A percentile compares a stretch with the other conserved stretches of the same genome.
These are phyloP conservation scores for Yamadazyma taylorii DNA, from an alignment of 1,139 yeast species.

Conservation along the genomic window DNA sequence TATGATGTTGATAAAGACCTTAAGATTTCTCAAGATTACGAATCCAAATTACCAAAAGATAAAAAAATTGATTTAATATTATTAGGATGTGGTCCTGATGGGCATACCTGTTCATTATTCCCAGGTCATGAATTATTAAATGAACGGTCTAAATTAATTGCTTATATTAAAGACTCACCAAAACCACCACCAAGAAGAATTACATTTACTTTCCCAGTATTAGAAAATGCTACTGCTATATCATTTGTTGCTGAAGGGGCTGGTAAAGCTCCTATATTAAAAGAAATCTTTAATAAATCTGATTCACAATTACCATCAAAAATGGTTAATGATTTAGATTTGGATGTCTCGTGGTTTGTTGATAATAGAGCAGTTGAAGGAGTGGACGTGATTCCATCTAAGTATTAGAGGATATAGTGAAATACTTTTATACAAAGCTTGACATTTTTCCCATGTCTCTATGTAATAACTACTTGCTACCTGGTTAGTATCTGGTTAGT, in stretches of 20 bases:
- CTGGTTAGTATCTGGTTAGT: too few relatives aligned
- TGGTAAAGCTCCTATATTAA: conserved; percentile 73
- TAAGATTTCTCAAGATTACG: conserved; percentile 53
- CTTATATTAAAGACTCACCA: conserved; percentile 60
- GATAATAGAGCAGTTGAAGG: conserved; percentile 72
- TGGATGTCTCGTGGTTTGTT: conserved; percentile 76
- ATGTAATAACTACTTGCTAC: too few relatives aligned
- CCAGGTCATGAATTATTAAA: conserved; percentile 54
- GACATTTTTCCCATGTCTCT: too few relatives aligned
- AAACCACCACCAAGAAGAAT: conserved; percentile 79
- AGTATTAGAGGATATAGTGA: conserved; percentile 29
- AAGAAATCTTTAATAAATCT: conserved; percentile 63
- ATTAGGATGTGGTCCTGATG: conserved; percentile 80
- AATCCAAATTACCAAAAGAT: conserved; percentile 40
- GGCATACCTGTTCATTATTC: conserved; percentile 77
- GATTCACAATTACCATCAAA: conserved; percentile 63
- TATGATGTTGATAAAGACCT: conserved; percentile 39
- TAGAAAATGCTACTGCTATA: conserved; percentile 54
- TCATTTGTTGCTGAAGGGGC: conserved; percentile 91
- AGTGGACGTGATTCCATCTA: conserved; percentile 50
- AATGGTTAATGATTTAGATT: conserved; percentile 57
- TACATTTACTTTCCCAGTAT: conserved; percentile 66
- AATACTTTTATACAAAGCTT: too few relatives aligned
- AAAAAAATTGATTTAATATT: conserved; percentile 54
- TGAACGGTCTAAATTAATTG: conserved; percentile 39